Conservation (phyloP, 2,329 filamentous ascomycete species). For the Trichoderma atrobrunneum region DNA sequence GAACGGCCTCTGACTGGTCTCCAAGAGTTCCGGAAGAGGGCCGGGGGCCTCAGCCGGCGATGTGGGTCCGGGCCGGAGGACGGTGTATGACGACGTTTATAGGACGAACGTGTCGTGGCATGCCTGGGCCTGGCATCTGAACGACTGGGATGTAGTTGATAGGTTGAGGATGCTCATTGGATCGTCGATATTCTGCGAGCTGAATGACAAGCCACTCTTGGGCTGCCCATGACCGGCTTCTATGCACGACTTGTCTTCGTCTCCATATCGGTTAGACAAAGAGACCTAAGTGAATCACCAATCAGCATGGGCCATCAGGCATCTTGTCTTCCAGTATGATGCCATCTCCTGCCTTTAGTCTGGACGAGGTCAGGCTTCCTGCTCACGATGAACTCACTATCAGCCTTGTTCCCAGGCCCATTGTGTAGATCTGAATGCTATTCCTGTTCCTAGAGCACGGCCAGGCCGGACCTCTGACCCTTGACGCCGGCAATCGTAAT, state of each 20-base stretch:
- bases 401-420: neutral
- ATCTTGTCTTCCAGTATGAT: neutral
- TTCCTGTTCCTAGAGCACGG: neutral
- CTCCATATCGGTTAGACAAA: neutral
- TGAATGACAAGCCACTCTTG: neutral
- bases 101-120: neutral
- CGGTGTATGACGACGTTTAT: neutral
- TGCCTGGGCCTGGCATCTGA: neutral
- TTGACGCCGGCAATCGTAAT: neutral
- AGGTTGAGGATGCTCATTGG: neutral
- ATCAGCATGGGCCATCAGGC: neutral
- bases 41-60: constrained; percentile 15
- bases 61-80: constrained; percentile 18
- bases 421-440: neutral
- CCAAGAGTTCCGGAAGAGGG: neutral
- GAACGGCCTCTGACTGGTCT: constrained; percentile 15
- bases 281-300: neutral
- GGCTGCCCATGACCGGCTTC: neutral
- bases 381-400: neutral
- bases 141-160: neutral
- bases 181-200: neutral
- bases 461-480: neutral
- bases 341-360: neutral
- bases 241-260: neutral
- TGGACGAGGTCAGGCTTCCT: neutral